Conservation (phyloP, 345 rosid species). For the Lepidium aucheri region DNA sequence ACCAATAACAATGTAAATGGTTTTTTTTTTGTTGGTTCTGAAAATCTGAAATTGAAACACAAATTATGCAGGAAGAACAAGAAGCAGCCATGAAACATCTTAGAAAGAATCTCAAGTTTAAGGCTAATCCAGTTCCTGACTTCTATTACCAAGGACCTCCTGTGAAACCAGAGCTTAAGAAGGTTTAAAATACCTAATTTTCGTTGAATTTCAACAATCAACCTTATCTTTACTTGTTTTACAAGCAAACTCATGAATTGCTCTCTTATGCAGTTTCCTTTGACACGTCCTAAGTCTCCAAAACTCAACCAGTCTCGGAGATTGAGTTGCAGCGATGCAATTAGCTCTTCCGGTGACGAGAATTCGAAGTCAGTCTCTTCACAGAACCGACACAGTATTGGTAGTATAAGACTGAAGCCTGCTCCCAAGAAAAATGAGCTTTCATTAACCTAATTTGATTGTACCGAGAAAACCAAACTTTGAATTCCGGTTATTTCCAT, state of each 20-base stretch:
- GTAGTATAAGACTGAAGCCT: conserved; percentile 9
- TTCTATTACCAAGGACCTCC: conserved; percentile 88
- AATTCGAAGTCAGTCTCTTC: conserved; percentile 39
- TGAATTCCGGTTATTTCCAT: not conserved
- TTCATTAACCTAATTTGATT: not conserved
- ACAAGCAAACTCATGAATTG: conserved; percentile 3
- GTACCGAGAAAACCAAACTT: not conserved
- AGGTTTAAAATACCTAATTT: conserved; percentile 41
- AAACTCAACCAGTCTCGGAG: conserved; percentile 44
- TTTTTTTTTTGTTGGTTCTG: not conserved
- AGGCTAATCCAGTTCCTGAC: conserved; percentile 84
- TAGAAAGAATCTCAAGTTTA: conserved; percentile 58
- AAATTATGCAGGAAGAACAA: conserved; percentile 68
- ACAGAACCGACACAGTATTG: conserved; percentile 52
- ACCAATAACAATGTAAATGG: not conserved
- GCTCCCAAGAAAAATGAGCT: not conserved
- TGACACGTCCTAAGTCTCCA: conserved; percentile 72
- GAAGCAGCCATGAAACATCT: conserved; percentile 85
- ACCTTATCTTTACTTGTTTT: not conserved
- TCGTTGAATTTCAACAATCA: too few relatives aligned
- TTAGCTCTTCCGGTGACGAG: conserved; percentile 34
- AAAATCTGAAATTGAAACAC: not conserved
- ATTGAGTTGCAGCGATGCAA: conserved; percentile 69
- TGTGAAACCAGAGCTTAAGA: conserved; percentile 64
- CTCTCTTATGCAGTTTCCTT: conserved; percentile 43